These are phyloP conservation scores for Penicillium chermesinum DNA, from an alignment of 495 filamentous ascomycete genomes.

Conservation along the genomic window DNA sequence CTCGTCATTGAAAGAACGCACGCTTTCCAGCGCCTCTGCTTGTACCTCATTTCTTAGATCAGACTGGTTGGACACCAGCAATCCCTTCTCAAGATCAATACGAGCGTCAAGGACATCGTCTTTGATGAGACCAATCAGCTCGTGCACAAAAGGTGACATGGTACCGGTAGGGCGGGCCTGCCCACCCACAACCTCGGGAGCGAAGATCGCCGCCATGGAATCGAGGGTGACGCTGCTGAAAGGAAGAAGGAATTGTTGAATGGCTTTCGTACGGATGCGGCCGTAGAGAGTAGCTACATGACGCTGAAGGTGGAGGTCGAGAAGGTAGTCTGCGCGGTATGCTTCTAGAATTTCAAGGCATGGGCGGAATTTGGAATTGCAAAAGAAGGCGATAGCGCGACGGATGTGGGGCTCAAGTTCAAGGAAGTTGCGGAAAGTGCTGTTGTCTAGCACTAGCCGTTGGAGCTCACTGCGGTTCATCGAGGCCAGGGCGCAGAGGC, in stretches of 20 bases:
- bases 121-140: constrained; percentile 73
- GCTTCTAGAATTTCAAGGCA: constrained; percentile 78
- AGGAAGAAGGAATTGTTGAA: constrained; percentile 82
- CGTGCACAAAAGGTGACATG: constrained; percentile 61
- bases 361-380: constrained; percentile 76
- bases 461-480: constrained; percentile 79
- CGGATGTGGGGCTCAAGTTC: constrained; percentile 93
- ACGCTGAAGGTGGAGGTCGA: constrained; percentile 81
- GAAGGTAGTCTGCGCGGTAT: constrained; percentile 77
- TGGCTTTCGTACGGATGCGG: constrained; percentile 78
- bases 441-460: constrained; percentile 68
- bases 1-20: constrained; percentile 65
- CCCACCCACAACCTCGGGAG: constrained; percentile 30
- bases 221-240: constrained; percentile 70
- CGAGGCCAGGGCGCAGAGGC: constrained; percentile 81
- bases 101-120: constrained; percentile 65
- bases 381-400: constrained; percentile 82
- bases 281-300: constrained; percentile 66
- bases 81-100: constrained; percentile 75
- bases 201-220: constrained; percentile 63
- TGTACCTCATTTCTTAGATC: constrained; percentile 66
- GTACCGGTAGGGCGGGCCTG: constrained; percentile 38
- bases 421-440: constrained; percentile 75
- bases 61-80: constrained; percentile 64
- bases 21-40: constrained; percentile 55